phyloP scores from a whole-genome alignment of 352 stramenopile genomes.

The Pythium biforme region DNA sequence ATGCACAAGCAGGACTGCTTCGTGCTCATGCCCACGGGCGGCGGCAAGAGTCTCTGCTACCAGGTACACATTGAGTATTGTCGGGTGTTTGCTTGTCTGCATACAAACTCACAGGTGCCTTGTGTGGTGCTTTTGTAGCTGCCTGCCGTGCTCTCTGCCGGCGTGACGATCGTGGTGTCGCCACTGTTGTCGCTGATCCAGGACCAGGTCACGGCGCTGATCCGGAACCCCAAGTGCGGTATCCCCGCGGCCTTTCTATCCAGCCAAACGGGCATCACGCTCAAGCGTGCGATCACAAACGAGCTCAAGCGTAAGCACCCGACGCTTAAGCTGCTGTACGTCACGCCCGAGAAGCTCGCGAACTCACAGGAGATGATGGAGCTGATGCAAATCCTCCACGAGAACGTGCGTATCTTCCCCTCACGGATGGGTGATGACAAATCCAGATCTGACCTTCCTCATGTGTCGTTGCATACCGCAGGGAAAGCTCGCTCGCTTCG shows the following conservation, averaged over 20 bases:
- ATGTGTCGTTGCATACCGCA: constrained; percentile 12
- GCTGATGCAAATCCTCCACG: constrained; percentile 47
- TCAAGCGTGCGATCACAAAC: constrained; percentile 63
- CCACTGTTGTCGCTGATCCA: constrained; percentile 93
- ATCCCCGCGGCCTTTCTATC: constrained; percentile 77
- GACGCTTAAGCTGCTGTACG: constrained; percentile 90
- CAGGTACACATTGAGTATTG: constrained; percentile 71
- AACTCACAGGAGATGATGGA: constrained; percentile 76
- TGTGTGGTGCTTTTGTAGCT: constrained; percentile 23
- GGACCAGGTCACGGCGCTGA: constrained; percentile 89
- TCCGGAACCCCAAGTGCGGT: constrained; percentile 56
- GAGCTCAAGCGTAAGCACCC: constrained; percentile 78
- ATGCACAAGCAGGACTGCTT: constrained; percentile 91
- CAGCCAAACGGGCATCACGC: constrained; percentile 62
- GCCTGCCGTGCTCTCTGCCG: constrained; percentile 54
- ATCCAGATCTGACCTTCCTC: background rate
- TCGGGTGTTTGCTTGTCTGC: background rate
- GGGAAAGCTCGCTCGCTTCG: constrained; percentile 89
- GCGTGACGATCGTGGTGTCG: constrained; percentile 93
- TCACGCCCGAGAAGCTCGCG: constrained; percentile 95
- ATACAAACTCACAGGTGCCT: too few species aligned
- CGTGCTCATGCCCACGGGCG: constrained; percentile 93
- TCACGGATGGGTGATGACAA: too few species aligned
- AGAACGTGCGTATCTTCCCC: constrained; percentile 22
- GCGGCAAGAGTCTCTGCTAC: constrained; percentile 92